Evolutionary conservation across 2,329 filamentous ascomycete genomes (phyloP), one percentile per base, ranked within the genome.

Genomic region (Xylariaceae sp.): DNA sequence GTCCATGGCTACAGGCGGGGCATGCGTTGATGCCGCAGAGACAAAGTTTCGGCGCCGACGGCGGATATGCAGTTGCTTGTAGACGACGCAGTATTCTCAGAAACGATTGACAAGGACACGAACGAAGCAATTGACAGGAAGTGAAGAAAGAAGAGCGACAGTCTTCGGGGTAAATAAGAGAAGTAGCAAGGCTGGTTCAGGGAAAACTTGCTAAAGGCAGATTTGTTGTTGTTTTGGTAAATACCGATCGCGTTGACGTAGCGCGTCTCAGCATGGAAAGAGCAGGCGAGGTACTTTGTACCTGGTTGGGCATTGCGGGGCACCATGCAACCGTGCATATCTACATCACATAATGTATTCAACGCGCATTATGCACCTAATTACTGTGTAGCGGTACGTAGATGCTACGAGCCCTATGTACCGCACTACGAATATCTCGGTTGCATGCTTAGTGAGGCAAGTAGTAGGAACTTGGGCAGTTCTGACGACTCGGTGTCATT

Each of bases 1-100:
- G 67, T 81, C 79, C 82, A 85, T 85, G 53, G 68, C 75, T 73
- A 54, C 50, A 10, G 15, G 37, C 49, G 45, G 30, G 17, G 53
- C 41, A 50, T 52, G 30, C 4, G 39, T 39, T 9, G n/a, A 30
- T 51, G 23, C 34, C 11, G n/a, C 11, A 48, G 55, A 47, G 48
- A 35, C 41, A 41, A 11, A 15, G n/a, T 45, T 45, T 45, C 5
- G 41, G 11, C 13, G 2, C n/a, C n/a, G 41, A n/a, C 41, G 41
- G n/a, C n/a, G 13, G 41, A 45, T 6, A 35, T 10, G 23, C 53
- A 5, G n/a, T 34, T 35, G 34, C 45, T 57, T 17, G 56, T 50
- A 53, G 45, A 11, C 30, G 10, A 18, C 39, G 11, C 10, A 35
- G 8, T 34, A 18, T 11, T 52, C 35, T 15, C 15, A 17, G 39